Percentiles rank a stretch among this genome's conserved stretches.
Evolutionary conservation across 2,329 filamentous ascomycete genomes (phyloP).

Genomic region (Exophiala sp.): DNA sequence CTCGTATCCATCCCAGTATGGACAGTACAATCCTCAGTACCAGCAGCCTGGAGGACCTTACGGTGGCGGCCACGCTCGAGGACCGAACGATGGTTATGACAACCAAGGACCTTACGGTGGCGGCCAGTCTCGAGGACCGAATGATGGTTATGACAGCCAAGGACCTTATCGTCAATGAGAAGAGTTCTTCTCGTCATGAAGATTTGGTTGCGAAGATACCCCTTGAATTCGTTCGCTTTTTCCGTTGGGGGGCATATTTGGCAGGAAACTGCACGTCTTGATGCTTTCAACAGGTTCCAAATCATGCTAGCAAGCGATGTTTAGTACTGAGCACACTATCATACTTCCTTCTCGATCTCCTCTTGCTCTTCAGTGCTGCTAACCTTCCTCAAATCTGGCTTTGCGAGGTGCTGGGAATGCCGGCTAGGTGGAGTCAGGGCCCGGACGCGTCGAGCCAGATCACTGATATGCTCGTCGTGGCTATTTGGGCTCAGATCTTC

Average conservation of each 20-base stretch:
- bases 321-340: slow-evolving; percentile 7
- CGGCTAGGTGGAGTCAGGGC: slow-evolving; percentile 43
- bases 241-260: not conserved
- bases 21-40: slow-evolving; percentile 20
- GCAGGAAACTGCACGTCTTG: not conserved
- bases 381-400: slow-evolving; percentile 40
- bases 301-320: slow-evolving; percentile 6
- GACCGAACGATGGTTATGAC: slow-evolving; percentile 16
- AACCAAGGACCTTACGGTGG: slow-evolving; percentile 17
- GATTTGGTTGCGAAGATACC: slow-evolving; percentile 11
- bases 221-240: slow-evolving; percentile 1
- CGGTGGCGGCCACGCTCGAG: slow-evolving; percentile 18
- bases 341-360: slow-evolving; percentile 50
- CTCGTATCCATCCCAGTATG: slow-evolving; percentile 17
- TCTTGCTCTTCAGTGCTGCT: slow-evolving; percentile 58
- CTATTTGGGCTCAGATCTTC: slow-evolving; percentile 69
- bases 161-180: slow-evolving; percentile 20
- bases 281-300: not conserved
- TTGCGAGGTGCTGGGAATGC: not conserved
- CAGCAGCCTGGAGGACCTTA: slow-evolving; percentile 27
- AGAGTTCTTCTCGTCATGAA: not conserved
- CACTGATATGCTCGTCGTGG: slow-evolving; percentile 77
- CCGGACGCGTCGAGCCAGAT: slow-evolving; percentile 71
- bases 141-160: slow-evolving; percentile 18
- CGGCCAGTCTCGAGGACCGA: slow-evolving; percentile 17